Evolutionary conservation across 371 early-diverging fungal genomes (phyloP), one percentile per base, ranked within the genome.

Genomic region (Encephalitozoon hellem): DNA sequence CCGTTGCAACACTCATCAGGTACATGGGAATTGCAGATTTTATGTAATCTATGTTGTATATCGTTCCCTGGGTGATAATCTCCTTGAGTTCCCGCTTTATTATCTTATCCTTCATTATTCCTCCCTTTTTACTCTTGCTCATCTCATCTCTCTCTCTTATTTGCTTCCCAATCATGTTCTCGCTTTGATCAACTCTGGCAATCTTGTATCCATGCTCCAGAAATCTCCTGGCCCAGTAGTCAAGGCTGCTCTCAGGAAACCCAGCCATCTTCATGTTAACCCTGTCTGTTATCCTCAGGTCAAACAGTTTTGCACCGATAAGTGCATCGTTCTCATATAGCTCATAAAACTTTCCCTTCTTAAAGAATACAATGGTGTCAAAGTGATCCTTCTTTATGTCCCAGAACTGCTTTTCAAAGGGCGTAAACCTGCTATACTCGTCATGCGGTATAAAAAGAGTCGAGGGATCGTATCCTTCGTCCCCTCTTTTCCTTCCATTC

Each of bases 201-300:
- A 99, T 92, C 81, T 94, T 96, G 86, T 90, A 90, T 32, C 97
- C 98, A 80, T 90, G 89, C 25, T 94, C 94, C 69, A 97, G 88
- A 81, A 97, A 96, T 84, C 94, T 91, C 0, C 91, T 87, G 0
- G 94, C 93, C 96, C 96, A 99, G 76, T 89, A 87, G 54, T 96
- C 95, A 78, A 96, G 94, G 2, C 90, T 88, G 42, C 87, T 86
- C 81, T 95, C 97, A 18, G 99, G 99, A 0, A 97, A 93, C 8
- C 99, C 99, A 0, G 92, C 94, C 99, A 99, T 97, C 43, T 92
- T 87, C 98, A 99, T 97, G 84, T 94, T 94, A 43, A 92, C 94
- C 11, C 99, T 88, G 73, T 95, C 95, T 0, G 93, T 92, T 79
- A 97, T 79, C 74, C 94, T 95, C 74, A 97, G 86, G 81, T 96